Evolutionary conservation across 306 rosid species (phyloP).

Genomic region (Fragaria vesca): DNA sequence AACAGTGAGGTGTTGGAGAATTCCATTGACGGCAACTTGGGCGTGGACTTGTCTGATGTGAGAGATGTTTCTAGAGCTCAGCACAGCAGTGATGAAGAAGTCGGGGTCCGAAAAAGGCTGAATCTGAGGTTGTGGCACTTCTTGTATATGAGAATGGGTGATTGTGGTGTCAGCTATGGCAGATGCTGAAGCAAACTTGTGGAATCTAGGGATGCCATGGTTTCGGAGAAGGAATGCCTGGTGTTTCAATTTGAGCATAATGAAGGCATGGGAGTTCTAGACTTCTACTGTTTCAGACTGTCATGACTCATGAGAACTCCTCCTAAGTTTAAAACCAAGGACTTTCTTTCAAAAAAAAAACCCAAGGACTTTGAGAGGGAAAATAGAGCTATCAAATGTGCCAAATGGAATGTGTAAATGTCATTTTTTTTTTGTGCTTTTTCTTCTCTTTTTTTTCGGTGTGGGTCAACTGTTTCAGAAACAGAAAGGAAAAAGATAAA

Average conservation of each 20-base stretch:
- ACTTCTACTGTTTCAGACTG: too few species aligned
- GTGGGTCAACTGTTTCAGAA: background rate
- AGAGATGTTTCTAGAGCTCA: conserved; percentile 42
- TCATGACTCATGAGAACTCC: background rate
- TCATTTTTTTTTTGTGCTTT: too few species aligned
- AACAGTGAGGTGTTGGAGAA: conserved; percentile 41
- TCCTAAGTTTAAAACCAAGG: background rate
- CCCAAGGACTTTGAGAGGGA: background rate
- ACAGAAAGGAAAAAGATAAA: background rate
- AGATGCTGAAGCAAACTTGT: conserved; percentile 14
- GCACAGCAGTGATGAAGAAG: conserved; percentile 36
- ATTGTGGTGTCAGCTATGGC: background rate
- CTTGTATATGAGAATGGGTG: background rate
- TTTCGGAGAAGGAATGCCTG: background rate
- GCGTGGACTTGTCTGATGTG: conserved; percentile 67
- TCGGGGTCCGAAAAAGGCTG: conserved; percentile 33
- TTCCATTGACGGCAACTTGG: conserved; percentile 38
- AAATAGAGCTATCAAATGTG: background rate
- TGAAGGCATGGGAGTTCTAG: background rate
- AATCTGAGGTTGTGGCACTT: conserved; percentile 16
- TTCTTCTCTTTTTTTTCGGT: too few species aligned
- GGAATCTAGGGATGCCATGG: conserved; percentile 18
- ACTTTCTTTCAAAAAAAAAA: too few species aligned
- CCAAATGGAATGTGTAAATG: background rate
- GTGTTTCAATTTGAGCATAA: conserved; percentile 29